A percentile compares a stretch with the other conserved stretches of the same genome.
Evolutionary conservation across 2,329 filamentous ascomycete species (phyloP).

Genomic region (Mollisia scopiformis): DNA sequence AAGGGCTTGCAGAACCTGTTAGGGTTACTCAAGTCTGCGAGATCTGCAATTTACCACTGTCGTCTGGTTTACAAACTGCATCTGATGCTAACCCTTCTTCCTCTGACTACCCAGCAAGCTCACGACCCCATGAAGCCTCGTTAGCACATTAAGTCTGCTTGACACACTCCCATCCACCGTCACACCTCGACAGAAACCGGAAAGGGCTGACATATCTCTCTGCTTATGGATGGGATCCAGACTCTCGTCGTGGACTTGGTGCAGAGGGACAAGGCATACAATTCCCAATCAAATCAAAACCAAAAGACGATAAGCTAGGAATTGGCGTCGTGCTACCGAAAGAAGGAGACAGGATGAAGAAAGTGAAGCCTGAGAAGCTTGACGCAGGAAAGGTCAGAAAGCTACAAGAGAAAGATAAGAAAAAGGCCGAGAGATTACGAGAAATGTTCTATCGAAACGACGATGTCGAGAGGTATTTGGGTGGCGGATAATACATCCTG

Average conservation of each 20-base stretch:
- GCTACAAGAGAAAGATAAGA: constrained; percentile 63
- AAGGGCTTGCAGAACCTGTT: background rate
- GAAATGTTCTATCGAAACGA: constrained; percentile 74
- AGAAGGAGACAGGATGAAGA: constrained; percentile 39
- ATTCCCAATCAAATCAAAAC: constrained; percentile 70
- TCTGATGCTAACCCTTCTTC: constrained; percentile 13
- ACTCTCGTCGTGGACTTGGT: constrained; percentile 73
- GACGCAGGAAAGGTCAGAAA: constrained; percentile 73
- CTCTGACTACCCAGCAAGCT: background rate
- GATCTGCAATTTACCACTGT: constrained; percentile 62
- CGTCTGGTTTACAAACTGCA: constrained; percentile 41
- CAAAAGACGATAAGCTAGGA: constrained; percentile 77
- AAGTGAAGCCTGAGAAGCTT: constrained; percentile 52
- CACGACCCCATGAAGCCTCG: constrained; percentile 56
- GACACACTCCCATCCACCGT: constrained; percentile 71
- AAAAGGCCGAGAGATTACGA: constrained; percentile 64
- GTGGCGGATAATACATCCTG: constrained; percentile 19
- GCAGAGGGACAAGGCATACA: constrained; percentile 69
- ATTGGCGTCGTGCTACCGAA: constrained; percentile 59
- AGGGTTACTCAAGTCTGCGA: constrained; percentile 46
- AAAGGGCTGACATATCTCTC: constrained; percentile 71
- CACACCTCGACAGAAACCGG: constrained; percentile 68
- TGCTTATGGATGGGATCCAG: constrained; percentile 75
- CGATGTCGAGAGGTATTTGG: constrained; percentile 72
- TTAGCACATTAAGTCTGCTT: constrained; percentile 74